These are phyloP conservation scores for Monilinia laxa DNA, from an alignment of 2,329 filamentous ascomycete species.

Conservation along the genomic window DNA sequence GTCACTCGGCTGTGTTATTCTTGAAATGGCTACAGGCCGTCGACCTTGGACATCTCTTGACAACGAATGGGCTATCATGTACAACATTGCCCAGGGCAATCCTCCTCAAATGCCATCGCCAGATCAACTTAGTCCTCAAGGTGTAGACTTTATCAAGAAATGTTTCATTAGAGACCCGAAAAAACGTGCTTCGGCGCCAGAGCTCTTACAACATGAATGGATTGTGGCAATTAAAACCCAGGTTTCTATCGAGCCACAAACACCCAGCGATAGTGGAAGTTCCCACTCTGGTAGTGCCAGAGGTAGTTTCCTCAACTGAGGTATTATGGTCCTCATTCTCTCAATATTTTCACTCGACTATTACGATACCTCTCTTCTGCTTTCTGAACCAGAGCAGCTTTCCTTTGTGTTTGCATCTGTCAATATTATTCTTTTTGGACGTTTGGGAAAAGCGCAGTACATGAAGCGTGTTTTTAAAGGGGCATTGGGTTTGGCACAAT, in stretches of 20 bases:
- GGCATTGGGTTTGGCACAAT: slow-evolving; percentile 10
- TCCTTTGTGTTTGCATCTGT: slow-evolving; percentile 2
- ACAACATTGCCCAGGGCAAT: slow-evolving; percentile 97
- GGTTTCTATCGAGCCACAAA: slow-evolving; percentile 60
- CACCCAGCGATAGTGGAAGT: slow-evolving; percentile 54
- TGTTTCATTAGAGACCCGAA: slow-evolving; percentile 86
- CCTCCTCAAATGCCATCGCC: slow-evolving; percentile 77
- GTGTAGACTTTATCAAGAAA: slow-evolving; percentile 82
- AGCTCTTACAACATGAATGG: slow-evolving; percentile 94
- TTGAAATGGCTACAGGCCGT: slow-evolving; percentile 95
- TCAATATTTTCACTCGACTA: background rate
- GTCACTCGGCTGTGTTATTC: slow-evolving; percentile 93
- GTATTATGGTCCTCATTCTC: background rate
- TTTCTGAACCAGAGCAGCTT: background rate
- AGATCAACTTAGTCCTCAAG: slow-evolving; percentile 80
- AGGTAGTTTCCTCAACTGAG: slow-evolving; percentile 28
- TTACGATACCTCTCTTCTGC: slow-evolving; percentile 2
- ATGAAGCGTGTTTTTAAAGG: slow-evolving; percentile 13
- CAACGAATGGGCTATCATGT: slow-evolving; percentile 99
- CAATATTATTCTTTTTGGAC: background rate
- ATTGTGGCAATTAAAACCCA: slow-evolving; percentile 65
- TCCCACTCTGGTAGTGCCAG: slow-evolving; percentile 31
- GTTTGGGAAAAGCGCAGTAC: slow-evolving; percentile 12
- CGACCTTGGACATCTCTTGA: slow-evolving; percentile 94
- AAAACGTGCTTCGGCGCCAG: slow-evolving; percentile 76